Conservation (phyloP, 163 green algal genomes). For the Chlorella variabilis region DNA sequence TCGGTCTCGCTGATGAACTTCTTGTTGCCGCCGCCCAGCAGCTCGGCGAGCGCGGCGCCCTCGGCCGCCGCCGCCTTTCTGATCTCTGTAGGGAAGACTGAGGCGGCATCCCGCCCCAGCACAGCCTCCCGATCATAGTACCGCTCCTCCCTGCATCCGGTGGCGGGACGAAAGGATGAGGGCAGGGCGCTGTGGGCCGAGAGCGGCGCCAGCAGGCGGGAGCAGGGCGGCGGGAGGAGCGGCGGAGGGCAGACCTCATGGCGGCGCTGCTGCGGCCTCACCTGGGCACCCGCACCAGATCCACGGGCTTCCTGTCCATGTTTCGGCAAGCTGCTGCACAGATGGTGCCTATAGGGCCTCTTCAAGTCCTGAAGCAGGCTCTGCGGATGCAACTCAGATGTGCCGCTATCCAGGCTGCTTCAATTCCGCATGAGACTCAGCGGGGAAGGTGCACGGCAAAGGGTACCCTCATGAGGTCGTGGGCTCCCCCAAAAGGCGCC, state of each 20-base stretch:
- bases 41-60: slow-evolving; percentile 37
- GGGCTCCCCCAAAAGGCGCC: too few species aligned
- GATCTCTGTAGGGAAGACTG: slow-evolving; percentile 76
- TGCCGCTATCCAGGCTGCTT: too few species aligned
- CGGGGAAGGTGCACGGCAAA: too few species aligned
- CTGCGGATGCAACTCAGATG: too few species aligned
- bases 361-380: too few species aligned
- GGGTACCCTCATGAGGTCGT: too few species aligned
- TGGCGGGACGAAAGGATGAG: too few species aligned
- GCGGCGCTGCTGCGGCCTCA: too few species aligned
- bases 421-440: too few species aligned
- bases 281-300: slow-evolving; percentile 24
- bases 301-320: slow-evolving; percentile 8
- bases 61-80: slow-evolving; percentile 36
- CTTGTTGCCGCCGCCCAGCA: slow-evolving; percentile 50
- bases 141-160: slow-evolving; percentile 64
- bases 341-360: too few species aligned
- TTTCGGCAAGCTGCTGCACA: too few species aligned
- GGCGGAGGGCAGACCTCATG: background rate
- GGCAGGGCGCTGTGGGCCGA: background rate
- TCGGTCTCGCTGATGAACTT: slow-evolving; percentile 84
- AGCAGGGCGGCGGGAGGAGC: background rate
- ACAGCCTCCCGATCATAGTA: slow-evolving; percentile 78
- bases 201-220: background rate
- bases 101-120: slow-evolving; percentile 72